Evolutionary conservation across 768 basidiomycete genomes (phyloP), one percentile per base, ranked within the genome.

Genomic region (Polyporus arcularius): DNA sequence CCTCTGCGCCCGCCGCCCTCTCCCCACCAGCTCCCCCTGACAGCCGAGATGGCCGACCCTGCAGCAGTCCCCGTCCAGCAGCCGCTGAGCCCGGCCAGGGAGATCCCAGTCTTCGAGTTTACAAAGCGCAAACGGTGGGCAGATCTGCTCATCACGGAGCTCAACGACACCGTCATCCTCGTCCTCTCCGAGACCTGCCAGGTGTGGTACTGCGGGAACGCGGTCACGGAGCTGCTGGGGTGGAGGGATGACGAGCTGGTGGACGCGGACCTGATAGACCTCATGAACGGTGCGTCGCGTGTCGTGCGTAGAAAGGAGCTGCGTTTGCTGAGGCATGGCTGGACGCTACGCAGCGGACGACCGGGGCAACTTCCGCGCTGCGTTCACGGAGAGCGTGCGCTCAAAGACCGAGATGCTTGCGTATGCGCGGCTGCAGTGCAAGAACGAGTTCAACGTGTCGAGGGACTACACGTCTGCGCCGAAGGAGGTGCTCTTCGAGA

Each of bases 81-180:
- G 18, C 26, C 61, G 39, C 55, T 41, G 0, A 60, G 57, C 49
- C 57, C 58, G 4, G 32, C 26, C 6, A 65, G 60, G 50, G 66
- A 67, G 50, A 40, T 57, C 7, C 66, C 61, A 10, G 57, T 69
- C 42, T 94, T 86, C 67, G 93, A 95, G 71, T 95, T 94, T 71
- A 92, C 90, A 0, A 92, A 91, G 70, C 79, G 92, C 57, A 94
- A 94, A 71, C 82, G 87, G 57, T 95, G 93, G 93, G 88, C 87
- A 16, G 92, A 94, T 71, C 77, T 95, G 14, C 78, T 94, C 28
- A 74, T 90, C 60, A 80, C 85, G 1, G 93, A 94, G 70, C 81
- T 92, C 32, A 84, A 88, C 32, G 92, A 92, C 61, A 85, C 82
- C 16, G 80, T 90, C 69, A 76, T 84, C 38, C 79, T 95, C 67